Evolutionary conservation across 2,329 filamentous ascomycete genomes (phyloP), one percentile per base, ranked within the genome.

Genomic region (Microdochium nivale): DNA sequence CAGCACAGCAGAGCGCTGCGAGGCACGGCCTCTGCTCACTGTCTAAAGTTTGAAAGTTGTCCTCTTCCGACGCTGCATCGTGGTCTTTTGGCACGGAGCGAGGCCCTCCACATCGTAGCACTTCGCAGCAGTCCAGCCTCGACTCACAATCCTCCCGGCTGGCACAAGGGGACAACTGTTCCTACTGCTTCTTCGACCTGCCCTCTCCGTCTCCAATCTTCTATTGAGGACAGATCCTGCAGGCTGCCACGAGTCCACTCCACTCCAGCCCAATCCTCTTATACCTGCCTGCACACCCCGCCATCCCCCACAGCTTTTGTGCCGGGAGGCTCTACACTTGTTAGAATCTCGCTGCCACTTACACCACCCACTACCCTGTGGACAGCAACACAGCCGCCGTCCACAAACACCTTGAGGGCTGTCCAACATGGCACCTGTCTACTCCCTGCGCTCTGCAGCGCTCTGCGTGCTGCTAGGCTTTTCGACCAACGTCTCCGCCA

Each of bases 401-500:
- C 52, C 52, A 58, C 62, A 60, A 54, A 59, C 56, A 57, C 54
- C 54, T 54, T 48, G 48, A 50, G 49, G 49, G 43, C 33, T 50
- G 62, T 62, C 64, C 65, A 68, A 53, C 56, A 74, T 74, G 71
- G 67, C 68, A 59, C 62, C 60, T 48, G 55, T 56, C 58, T 55
- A 62, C 54, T 70, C 67, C 54, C 66, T 66, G 35, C 62, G 68
- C 54, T 64, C 62, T 37, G 60, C 69, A 52, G 55, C 72, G 47
- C 62, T 72, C 47, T 68, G 66, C 48, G 60, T 67, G 55, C 56
- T 72, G 49, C 67, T 75, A 53, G 58, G 76, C 51, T 74, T 75
- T 55, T 69, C 70, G 25, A 63, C 70, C 47, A 69, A 80, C 58
- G 77, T 76, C 43, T 71, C 77, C 43, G 79, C 79, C 25, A 71